Percentiles rank a stretch among this genome's conserved stretches.
Conservation (phyloP, 2,329 filamentous ascomycete genomes). For the Gremmenia infestans region DNA sequence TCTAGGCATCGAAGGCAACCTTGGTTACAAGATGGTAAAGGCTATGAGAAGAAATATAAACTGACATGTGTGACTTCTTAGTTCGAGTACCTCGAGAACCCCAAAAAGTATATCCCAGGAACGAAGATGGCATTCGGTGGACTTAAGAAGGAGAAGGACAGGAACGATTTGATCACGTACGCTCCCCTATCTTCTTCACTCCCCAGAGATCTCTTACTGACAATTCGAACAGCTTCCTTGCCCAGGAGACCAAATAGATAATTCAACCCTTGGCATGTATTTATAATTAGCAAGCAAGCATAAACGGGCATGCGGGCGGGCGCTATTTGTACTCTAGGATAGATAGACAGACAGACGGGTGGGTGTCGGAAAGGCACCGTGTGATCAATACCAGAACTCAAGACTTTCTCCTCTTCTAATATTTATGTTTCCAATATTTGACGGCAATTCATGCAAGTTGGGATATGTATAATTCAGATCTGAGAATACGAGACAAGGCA, state of each 20-base stretch:
- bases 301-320: slow-evolving; percentile 16
- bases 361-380: background rate
- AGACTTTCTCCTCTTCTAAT: background rate
- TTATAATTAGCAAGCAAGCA: slow-evolving; percentile 20
- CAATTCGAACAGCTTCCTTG: slow-evolving; percentile 52
- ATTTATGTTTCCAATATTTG: background rate
- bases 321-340: slow-evolving; percentile 26
- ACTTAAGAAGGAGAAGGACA: slow-evolving; percentile 99
- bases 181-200: slow-evolving; percentile 33
- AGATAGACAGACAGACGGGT: slow-evolving; percentile 17
- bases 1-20: background rate
- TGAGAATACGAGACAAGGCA: too few species aligned
- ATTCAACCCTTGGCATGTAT: slow-evolving; percentile 21
- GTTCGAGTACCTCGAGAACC: slow-evolving; percentile 99
- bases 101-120: slow-evolving; percentile 99
- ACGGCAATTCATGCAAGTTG: too few species aligned
- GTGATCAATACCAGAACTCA: background rate
- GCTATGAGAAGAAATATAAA: background rate
- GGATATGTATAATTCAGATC: too few species aligned
- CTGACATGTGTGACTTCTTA: slow-evolving; percentile 31
- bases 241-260: slow-evolving; percentile 64
- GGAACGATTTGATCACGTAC: slow-evolving; percentile 97
- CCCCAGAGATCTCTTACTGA: slow-evolving; percentile 10
- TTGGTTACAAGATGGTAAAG: background rate
- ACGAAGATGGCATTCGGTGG: slow-evolving; percentile 99